Percentiles rank a stretch among this genome's conserved stretches.
Evolutionary conservation across 148 eudicot species (phyloP).

Genomic region (Fagopyrum esculentum): DNA sequence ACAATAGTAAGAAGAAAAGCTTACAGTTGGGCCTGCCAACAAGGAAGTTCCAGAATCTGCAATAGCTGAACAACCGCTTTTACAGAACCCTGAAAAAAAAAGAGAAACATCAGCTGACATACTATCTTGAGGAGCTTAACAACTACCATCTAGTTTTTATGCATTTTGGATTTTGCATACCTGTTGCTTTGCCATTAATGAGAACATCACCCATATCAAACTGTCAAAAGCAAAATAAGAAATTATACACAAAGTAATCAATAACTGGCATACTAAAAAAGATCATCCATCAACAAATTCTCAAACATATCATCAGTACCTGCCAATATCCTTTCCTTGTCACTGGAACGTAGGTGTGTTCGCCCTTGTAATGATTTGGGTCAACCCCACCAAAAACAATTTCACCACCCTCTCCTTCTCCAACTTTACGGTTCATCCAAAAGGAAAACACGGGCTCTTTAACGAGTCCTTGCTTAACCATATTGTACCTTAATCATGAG

Average conservation of each 20-base stretch:
- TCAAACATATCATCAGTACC: conserved; percentile 22
- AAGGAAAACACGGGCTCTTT: conserved; percentile 64
- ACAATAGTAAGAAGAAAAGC: conserved; percentile 17
- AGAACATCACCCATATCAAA: conserved; percentile 94
- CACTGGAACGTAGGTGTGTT: conserved; percentile 48
- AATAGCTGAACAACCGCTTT: conserved; percentile 78
- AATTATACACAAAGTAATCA: not conserved
- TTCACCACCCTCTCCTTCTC: conserved; percentile 51
- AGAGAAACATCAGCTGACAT: not conserved
- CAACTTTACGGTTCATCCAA: conserved; percentile 49
- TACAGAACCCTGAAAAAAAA: conserved; percentile 51
- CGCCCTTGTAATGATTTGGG: conserved; percentile 40
- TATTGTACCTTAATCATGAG: conserved; percentile 43
- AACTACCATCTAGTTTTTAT: not conserved
- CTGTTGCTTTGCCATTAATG: conserved; percentile 65
- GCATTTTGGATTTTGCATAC: conserved; percentile 25
- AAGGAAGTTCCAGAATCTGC: conserved; percentile 98
- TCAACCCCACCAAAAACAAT: conserved; percentile 54
- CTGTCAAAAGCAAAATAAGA: conserved; percentile 25
- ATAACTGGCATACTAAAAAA: not conserved
- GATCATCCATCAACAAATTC: not conserved
- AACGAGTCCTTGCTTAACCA: conserved; percentile 55
- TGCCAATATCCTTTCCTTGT: conserved; percentile 60
- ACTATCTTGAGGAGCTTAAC: not conserved
- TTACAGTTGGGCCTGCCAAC: conserved; percentile 85